Evolutionary conservation across 768 basidiomycete species (phyloP).

Genomic region (Calvatia gigantea): DNA sequence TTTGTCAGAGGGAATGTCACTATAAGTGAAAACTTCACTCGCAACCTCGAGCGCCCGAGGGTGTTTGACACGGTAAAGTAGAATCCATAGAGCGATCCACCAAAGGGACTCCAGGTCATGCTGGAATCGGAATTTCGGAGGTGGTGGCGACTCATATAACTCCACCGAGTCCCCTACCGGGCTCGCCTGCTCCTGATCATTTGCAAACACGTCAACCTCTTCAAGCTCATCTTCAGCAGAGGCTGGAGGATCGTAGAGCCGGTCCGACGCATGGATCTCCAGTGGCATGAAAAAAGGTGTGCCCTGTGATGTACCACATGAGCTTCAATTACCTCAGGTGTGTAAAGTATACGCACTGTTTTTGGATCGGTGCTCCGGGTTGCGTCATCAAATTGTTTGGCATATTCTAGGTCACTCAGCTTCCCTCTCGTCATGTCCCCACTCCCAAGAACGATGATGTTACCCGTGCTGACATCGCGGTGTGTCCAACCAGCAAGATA

Average conservation of each 20-base stretch:
- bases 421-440: background rate
- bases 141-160: background rate
- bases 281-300: background rate
- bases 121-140: background rate
- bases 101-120: background rate
- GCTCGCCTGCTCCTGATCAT: background rate
- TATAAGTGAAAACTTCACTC: background rate
- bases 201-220: no score
- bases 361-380: background rate
- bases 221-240: background rate
- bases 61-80: background rate
- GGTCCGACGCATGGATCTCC: background rate
- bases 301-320: background rate
- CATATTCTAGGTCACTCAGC: conserved; percentile 12
- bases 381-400: background rate
- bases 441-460: conserved; percentile 3
- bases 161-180: background rate
- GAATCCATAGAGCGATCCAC: background rate
- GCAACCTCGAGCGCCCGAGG: background rate
- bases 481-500: conserved; percentile 9
- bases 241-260: background rate
- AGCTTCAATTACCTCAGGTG: background rate
- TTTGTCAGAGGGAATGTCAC: no score
- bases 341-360: background rate
- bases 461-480: conserved; percentile 10